Conservation (phyloP, 2,329 filamentous ascomycete genomes). For the Capronia americana region DNA sequence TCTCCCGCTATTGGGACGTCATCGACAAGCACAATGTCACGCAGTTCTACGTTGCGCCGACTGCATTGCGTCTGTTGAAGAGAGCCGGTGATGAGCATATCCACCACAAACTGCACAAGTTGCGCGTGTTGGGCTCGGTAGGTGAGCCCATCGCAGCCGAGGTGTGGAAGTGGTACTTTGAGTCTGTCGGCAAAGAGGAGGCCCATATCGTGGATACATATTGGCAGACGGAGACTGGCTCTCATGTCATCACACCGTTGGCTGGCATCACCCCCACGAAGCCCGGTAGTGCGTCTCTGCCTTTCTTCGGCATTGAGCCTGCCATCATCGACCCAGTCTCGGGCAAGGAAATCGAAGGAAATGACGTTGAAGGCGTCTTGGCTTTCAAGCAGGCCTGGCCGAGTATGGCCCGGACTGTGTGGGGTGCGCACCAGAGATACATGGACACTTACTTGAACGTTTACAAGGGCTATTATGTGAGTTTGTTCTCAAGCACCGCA, state of each 20-base stretch:
- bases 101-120: conserved; percentile 83
- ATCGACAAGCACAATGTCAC: conserved; percentile 94
- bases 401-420: conserved; percentile 97
- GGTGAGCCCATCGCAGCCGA: conserved; percentile 97
- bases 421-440: conserved; percentile 96
- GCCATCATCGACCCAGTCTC: conserved; percentile 97
- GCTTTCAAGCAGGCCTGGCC: conserved; percentile 98
- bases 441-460: conserved; percentile 99
- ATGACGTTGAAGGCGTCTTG: conserved; percentile 95
- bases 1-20: conserved; percentile 98
- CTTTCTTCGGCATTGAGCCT: conserved; percentile 98
- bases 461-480: conserved; percentile 96
- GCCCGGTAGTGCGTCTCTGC: conserved; percentile 91
- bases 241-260: conserved; percentile 91
- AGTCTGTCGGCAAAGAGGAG: conserved; percentile 90
- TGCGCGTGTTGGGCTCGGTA: conserved; percentile 90
- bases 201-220: conserved; percentile 96
- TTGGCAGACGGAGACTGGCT: conserved; percentile 99
- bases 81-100: conserved; percentile 93
- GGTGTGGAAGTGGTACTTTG: conserved; percentile 99
- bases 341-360: conserved; percentile 89
- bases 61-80: conserved; percentile 90
- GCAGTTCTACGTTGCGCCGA: conserved; percentile 98
- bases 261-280: conserved; percentile 95
- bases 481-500: conserved; percentile 47